Evolutionary conservation across 257 asterid genomes (phyloP).

Genomic region (Plantago elongata): DNA sequence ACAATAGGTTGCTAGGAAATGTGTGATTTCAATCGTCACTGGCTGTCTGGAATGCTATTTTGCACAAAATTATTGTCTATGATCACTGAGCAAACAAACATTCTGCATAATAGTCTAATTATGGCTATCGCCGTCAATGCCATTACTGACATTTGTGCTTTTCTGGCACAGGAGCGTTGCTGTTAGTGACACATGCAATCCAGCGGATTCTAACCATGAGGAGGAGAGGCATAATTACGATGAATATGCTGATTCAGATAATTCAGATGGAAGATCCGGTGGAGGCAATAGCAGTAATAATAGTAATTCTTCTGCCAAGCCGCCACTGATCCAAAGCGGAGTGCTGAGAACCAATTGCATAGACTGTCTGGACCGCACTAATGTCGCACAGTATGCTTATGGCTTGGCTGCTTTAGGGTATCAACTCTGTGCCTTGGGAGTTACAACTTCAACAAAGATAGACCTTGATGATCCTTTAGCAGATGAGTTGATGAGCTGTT

Average conservation of each 20-base stretch:
- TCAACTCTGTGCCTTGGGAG: constrained; percentile 75
- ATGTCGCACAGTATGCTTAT: constrained; percentile 96
- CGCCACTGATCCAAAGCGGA: constrained; percentile 68
- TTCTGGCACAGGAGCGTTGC: constrained; percentile 41
- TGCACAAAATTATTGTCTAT: constrained; percentile 6
- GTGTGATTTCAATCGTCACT: background rate
- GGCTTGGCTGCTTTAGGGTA: constrained; percentile 93
- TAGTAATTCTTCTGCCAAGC: constrained; percentile 45
- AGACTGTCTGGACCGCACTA: constrained; percentile 97
- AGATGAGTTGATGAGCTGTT: constrained; percentile 78
- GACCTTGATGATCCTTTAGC: constrained; percentile 97
- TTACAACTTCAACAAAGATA: constrained; percentile 51
- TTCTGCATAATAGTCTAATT: background rate
- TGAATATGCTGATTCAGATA: constrained; percentile 47
- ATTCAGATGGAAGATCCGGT: constrained; percentile 36
- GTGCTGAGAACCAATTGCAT: constrained; percentile 97
- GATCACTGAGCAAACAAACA: background rate
- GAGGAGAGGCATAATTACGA: constrained; percentile 41
- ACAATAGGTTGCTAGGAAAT: too few relatives aligned
- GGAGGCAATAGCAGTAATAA: constrained; percentile 31
- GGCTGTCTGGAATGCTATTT: background rate
- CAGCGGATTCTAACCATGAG: constrained; percentile 33
- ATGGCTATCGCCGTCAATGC: constrained; percentile 7
- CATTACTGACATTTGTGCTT: constrained; percentile 17
- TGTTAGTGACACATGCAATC: constrained; percentile 37